phyloP scores from a whole-genome alignment of 768 basidiomycete species.

The Phlebiopsis gigantea region DNA sequence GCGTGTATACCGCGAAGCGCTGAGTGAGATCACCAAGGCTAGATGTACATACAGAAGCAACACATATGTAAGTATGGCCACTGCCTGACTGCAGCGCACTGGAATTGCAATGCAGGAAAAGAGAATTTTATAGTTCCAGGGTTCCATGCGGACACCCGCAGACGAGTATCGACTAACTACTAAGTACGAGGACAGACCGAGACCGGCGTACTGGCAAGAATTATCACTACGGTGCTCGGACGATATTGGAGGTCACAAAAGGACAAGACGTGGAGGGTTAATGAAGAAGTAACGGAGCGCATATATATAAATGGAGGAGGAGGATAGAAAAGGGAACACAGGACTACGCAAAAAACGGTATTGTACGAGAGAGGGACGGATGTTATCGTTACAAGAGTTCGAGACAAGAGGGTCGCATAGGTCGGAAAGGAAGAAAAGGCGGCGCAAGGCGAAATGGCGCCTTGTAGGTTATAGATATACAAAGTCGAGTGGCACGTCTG shows the following conservation, averaged over 20 bases:
- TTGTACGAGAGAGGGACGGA: neutral
- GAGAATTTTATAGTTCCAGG: neutral
- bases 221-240: neutral
- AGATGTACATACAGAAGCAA: too few species aligned
- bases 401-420: conserved; percentile 9
- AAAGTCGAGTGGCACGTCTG: conserved; percentile 4
- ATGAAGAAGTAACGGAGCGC: neutral
- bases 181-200: neutral
- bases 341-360: neutral
- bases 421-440: neutral
- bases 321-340: neutral
- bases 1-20: neutral
- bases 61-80: too few species aligned
- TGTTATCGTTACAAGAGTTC: conserved; percentile 6
- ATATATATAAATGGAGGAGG: neutral
- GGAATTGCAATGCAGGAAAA: too few species aligned
- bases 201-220: neutral
- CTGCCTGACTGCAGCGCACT: too few species aligned
- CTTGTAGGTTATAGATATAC: conserved; percentile 3
- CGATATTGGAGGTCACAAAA: neutral
- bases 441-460: neutral
- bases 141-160: neutral
- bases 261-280: neutral
- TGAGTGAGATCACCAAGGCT: neutral
- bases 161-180: neutral